Conservation (phyloP, 2,329 filamentous ascomycete species). For the Leptographium radiaticola region DNA sequence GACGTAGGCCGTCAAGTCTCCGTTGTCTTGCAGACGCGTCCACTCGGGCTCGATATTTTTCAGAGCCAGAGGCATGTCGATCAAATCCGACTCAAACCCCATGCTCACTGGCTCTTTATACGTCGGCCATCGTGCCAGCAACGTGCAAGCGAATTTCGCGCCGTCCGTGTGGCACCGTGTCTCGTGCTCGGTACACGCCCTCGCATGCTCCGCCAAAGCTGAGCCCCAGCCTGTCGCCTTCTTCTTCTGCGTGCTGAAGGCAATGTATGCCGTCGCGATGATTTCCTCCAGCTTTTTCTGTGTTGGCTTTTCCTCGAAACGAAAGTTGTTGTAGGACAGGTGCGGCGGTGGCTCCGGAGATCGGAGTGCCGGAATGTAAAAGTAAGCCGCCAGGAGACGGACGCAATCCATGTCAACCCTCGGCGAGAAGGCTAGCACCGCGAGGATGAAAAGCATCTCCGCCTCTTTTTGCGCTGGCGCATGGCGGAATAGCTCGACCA, state of each 20-base stretch:
- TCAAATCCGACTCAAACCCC: slow-evolving; percentile 6
- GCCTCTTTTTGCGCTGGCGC: background rate
- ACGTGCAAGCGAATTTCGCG: background rate
- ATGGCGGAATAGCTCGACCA: slow-evolving; percentile 12
- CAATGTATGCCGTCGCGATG: background rate
- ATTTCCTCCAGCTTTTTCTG: background rate
- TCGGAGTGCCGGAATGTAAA: slow-evolving; percentile 25
- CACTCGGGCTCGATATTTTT: slow-evolving; percentile 29
- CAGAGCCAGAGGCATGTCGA: slow-evolving; percentile 27
- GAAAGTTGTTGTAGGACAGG: background rate
- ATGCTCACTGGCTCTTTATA: background rate
- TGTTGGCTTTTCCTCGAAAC: slow-evolving; percentile 1
- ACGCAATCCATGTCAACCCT: slow-evolving; percentile 14
- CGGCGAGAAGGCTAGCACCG: slow-evolving; percentile 14
- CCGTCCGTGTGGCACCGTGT: background rate
- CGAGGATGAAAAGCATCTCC: slow-evolving; percentile 15
- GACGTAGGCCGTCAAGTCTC: slow-evolving; percentile 30
- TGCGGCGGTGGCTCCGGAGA: slow-evolving; percentile 17
- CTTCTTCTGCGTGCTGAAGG: background rate
- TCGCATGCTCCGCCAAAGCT: background rate
- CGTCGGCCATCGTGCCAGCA: background rate
- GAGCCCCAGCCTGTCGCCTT: background rate
- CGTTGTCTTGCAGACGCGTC: slow-evolving; percentile 33
- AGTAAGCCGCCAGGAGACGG: slow-evolving; percentile 29
- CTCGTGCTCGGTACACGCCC: background rate